phyloP scores from a whole-genome alignment of 345 rosid genomes.

The Acer campestre region DNA sequence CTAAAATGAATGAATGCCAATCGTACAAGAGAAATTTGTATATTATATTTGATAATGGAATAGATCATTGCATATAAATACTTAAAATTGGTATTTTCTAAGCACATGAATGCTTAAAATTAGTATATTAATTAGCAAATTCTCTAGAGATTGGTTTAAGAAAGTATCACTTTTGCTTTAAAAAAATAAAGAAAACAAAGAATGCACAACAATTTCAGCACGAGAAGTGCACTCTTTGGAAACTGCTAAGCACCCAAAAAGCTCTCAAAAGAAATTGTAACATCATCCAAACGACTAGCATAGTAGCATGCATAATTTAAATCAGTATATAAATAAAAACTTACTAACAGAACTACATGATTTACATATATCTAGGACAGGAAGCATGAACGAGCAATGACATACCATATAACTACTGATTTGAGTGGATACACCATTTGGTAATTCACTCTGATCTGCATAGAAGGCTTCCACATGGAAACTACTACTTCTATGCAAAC shows the following conservation, averaged over 20 bases:
- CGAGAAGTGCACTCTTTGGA: not conserved
- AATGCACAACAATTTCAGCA: not conserved
- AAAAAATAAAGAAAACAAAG: not conserved
- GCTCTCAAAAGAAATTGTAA: not conserved
- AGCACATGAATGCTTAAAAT: too few relatives aligned
- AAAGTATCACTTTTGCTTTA: not conserved
- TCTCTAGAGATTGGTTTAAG: not conserved
- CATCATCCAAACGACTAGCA: not conserved
- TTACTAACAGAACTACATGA: not conserved
- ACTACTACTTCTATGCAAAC: conserved; percentile 46
- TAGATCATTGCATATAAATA: not conserved
- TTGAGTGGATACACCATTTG: conserved; percentile 41
- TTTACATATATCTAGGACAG: not conserved
- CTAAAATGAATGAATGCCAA: not conserved
- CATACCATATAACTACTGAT: conserved; percentile 60
- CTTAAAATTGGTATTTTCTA: not conserved
- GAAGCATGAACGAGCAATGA: not conserved
- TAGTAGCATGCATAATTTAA: not conserved
- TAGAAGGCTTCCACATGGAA: conserved; percentile 66
- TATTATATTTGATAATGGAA: not conserved
- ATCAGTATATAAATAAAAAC: not conserved
- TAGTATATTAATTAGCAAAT: not conserved
- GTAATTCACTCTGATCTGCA: conserved; percentile 50
- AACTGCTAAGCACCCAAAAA: conserved; percentile 3
- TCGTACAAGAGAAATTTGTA: not conserved